Base-by-base conservation (phyloP, 2,329 filamentous ascomycete species). In the Didymella keratinophila region DNA sequence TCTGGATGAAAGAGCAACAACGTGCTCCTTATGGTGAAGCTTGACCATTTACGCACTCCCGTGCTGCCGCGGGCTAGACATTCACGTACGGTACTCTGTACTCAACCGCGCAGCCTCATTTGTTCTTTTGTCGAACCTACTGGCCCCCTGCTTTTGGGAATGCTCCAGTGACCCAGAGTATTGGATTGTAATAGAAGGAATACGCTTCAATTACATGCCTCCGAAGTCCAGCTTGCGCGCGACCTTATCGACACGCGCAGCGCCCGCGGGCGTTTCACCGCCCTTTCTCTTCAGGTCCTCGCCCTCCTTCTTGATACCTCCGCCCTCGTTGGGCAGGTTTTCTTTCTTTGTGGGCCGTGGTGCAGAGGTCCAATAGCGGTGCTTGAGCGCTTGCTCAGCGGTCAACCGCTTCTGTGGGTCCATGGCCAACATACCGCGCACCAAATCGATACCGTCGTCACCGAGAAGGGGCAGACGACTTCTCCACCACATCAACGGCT, bases 401-500 rank as follows among this genome's bases (percentile, higher is more conserved):
- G 88, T 92, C 69, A 92, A 89, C 58, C 95, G 84, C 77, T 90
- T 92, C 71, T 87, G 86, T n/a, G 95, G 95, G 78, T 99, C 92
- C 61, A 98, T 84, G 12, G 86, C 84, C 61, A 97, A 83, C 78
- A 96, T 96, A 66, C 86, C 87, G 83, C 95, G 91, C 49, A 99
- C 82, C 59, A 99, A 80, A 75, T 98, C 93, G 28, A 96, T 92
- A 42, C 95, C 95, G 49, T 92, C 86, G 10, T 87, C 80, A 21
- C 94, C 95, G 10, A 94, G 86, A 11, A 90, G 90, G 54, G 90
- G 88, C 72, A 99, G 97, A 61, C 87, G 86, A 52, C 82, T 81
- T 72, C 89, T 83, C 81, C 92, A 97, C 71, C 89, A 89, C 55
- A 90, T 87, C 61, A 86, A 85, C 1, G 87, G 86, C 62, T 92